Conservation (phyloP, 345 rosid genomes). For the Sonneratia alba region DNA sequence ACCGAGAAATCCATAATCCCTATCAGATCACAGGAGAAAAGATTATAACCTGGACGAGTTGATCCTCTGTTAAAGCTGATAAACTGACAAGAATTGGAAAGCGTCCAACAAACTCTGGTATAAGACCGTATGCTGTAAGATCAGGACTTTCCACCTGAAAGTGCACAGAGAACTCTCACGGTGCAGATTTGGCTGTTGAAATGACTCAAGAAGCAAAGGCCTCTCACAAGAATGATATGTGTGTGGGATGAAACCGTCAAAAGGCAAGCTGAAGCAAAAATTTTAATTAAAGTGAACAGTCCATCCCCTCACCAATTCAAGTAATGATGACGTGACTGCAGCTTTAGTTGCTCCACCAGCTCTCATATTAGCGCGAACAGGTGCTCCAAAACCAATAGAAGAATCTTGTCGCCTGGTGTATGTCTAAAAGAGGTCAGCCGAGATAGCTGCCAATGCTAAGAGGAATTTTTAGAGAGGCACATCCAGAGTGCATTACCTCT, state of each 20-base stretch:
- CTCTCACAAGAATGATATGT: neutral
- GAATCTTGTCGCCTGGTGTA: conserved; percentile 81
- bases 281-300: neutral
- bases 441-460: neutral
- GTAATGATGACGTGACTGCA: conserved; percentile 69
- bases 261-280: neutral
- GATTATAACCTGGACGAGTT: conserved; percentile 56
- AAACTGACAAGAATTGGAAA: conserved; percentile 93
- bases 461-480: neutral
- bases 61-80: conserved; percentile 84
- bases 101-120: conserved; percentile 96
- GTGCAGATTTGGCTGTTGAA: neutral
- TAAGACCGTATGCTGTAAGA: conserved; percentile 90
- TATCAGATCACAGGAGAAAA: neutral
- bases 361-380: conserved; percentile 94
- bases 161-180: conserved; percentile 8
- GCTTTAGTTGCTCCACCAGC: conserved; percentile 57
- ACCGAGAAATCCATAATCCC: neutral
- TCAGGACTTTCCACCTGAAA: conserved; percentile 86
- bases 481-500: conserved; percentile 43
- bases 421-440: neutral
- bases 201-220: neutral
- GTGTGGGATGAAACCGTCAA: neutral
- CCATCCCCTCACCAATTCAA: conserved; percentile 58
- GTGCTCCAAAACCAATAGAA: conserved; percentile 97